A percentile compares a stretch with the other conserved stretches of the same genome.
phyloP scores from a whole-genome alignment of 2,329 filamentous ascomycete species.

The Zymoseptoria brevis region DNA sequence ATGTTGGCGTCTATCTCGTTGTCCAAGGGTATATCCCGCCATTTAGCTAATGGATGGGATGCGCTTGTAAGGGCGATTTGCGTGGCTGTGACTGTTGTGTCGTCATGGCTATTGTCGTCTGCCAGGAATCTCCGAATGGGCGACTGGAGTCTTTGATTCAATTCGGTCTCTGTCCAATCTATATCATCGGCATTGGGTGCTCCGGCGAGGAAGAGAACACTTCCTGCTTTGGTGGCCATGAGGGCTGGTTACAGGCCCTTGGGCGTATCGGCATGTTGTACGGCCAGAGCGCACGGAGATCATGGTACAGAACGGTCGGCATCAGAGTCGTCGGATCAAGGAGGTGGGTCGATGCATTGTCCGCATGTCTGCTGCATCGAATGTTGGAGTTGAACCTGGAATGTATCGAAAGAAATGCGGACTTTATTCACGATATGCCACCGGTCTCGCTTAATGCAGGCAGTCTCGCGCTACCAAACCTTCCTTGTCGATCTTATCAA shows the following conservation, averaged over 20 bases:
- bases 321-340: no score
- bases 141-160: conserved; percentile 42
- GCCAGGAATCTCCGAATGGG: conserved; percentile 16
- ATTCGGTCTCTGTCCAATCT: conserved; percentile 45
- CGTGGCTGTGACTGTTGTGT: background rate
- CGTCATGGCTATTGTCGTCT: conserved; percentile 1
- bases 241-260: background rate
- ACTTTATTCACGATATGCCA: no score
- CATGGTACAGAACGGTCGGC: background rate
- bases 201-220: conserved; percentile 48
- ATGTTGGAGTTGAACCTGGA: no score
- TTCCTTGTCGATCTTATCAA: no score
- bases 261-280: background rate
- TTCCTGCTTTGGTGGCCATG: conserved; percentile 1
- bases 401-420: no score
- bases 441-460: no score
- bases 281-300: background rate
- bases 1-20: background rate
- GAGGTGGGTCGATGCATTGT: no score
- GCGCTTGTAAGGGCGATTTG: background rate
- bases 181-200: conserved; percentile 51
- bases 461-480: no score
- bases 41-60: conserved; percentile 18
- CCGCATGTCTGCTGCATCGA: no score
- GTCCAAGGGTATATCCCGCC: conserved; percentile 18